Evolutionary conservation across 75 land plant species (phyloP).

Genomic region (Ceratopteris richardii): DNA sequence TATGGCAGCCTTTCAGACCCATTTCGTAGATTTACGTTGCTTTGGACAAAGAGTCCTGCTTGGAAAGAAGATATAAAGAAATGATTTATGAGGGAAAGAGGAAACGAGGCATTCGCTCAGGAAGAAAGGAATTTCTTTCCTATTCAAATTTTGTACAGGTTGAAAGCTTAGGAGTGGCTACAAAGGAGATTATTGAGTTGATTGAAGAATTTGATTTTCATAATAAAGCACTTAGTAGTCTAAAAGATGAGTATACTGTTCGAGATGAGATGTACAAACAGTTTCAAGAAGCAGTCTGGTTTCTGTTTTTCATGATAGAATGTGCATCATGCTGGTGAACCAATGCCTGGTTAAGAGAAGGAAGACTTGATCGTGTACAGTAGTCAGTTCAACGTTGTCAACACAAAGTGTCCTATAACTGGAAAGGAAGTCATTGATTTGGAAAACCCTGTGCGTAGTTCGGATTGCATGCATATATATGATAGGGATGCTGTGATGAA

Average conservation of each 20-base stretch:
- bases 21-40: too few relatives aligned
- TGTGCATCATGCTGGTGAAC: conserved; percentile 75
- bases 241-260: conserved; percentile 35
- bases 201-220: conserved; percentile 33
- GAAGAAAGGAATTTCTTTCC: too few relatives aligned
- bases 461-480: conserved; percentile 81
- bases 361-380: conserved; percentile 73
- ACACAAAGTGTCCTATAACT: conserved; percentile 56
- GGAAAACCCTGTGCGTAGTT: conserved; percentile 67
- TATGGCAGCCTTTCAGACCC: too few relatives aligned
- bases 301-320: conserved; percentile 39
- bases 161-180: conserved; percentile 41
- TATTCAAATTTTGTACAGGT: too few relatives aligned
- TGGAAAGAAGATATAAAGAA: too few relatives aligned
- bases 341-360: conserved; percentile 91
- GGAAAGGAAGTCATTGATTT: conserved; percentile 73
- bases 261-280: conserved; percentile 51
- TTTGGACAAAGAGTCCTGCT: too few relatives aligned
- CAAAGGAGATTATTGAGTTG: conserved; percentile 36
- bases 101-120: too few relatives aligned
- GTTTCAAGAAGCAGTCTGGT: conserved; percentile 79
- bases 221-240: conserved; percentile 31
- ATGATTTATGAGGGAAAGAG: too few relatives aligned
- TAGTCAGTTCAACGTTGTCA: conserved; percentile 46
- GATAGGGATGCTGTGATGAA: conserved; percentile 56